Percentiles rank a stretch among this genome's conserved stretches.
Conservation (phyloP, 2,329 filamentous ascomycete genomes). For the Grosmannia serpens region DNA sequence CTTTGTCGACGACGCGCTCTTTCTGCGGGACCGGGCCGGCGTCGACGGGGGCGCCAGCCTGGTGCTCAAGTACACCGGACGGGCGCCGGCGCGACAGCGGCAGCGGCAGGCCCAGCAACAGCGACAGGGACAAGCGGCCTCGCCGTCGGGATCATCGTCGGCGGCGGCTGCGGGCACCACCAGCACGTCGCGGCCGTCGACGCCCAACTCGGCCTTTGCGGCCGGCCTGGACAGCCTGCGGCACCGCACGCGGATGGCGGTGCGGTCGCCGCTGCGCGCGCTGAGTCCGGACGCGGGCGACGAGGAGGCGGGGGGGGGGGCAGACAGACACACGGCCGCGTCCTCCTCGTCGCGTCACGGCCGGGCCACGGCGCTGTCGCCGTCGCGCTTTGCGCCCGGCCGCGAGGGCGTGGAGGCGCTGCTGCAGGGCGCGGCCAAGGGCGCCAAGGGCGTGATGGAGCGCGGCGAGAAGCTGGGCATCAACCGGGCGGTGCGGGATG, state of each 20-base stretch:
- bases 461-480: slow-evolving; percentile 66
- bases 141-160: background rate
- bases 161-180: background rate
- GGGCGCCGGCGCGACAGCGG: slow-evolving; percentile 14
- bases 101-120: too few relatives aligned
- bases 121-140: slow-evolving; percentile 5
- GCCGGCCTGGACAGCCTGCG: slow-evolving; percentile 24
- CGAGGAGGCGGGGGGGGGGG: background rate
- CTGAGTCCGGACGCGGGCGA: background rate
- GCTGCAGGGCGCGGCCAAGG: slow-evolving; percentile 65
- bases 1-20: slow-evolving; percentile 78
- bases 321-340: background rate
- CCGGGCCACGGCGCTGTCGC: slow-evolving; percentile 18
- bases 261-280: slow-evolving; percentile 29
- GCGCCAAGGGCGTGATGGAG: slow-evolving; percentile 62
- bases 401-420: slow-evolving; percentile 54
- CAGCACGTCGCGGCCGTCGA: slow-evolving; percentile 9
- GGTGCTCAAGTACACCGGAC: slow-evolving; percentile 60
- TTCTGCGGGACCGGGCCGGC: slow-evolving; percentile 55
- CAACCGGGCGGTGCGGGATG: slow-evolving; percentile 70
- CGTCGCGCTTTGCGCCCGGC: slow-evolving; percentile 39
- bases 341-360: background rate
- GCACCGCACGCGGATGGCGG: slow-evolving; percentile 25
- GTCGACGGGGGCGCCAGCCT: slow-evolving; percentile 50
- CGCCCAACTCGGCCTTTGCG: slow-evolving; percentile 5